phyloP scores from a whole-genome alignment of 2,329 filamentous ascomycete genomes.

The Phoma sp. region DNA sequence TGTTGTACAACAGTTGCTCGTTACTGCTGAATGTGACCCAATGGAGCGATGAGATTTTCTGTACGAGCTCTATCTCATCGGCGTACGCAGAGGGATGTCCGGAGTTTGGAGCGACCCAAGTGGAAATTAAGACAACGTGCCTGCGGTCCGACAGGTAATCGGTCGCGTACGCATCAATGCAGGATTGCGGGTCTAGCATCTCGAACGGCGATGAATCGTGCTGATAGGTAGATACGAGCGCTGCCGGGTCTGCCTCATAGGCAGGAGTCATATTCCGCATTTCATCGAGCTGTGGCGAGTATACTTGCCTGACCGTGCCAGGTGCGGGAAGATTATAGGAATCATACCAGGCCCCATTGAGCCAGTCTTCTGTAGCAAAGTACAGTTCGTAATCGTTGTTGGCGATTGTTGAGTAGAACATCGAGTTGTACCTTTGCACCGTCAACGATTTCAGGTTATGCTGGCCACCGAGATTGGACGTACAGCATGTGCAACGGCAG shows the following conservation, averaged over 20 bases:
- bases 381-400: constrained; percentile 1
- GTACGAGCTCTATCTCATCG: neutral
- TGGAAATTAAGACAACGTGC: neutral
- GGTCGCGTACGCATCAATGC: neutral
- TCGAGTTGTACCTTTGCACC: constrained; percentile 22
- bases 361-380: constrained; percentile 4
- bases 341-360: neutral
- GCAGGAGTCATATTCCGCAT: neutral
- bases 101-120: neutral
- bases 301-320: neutral
- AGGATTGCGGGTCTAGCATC: neutral
- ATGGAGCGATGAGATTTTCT: neutral
- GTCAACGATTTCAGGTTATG: neutral
- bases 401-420: neutral
- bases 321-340: neutral
- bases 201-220: neutral
- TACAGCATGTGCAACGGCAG: constrained; percentile 16
- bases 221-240: neutral
- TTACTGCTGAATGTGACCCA: neutral
- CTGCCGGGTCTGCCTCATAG: neutral
- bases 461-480: neutral
- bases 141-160: neutral
- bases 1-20: neutral
- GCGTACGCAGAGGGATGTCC: neutral
- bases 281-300: neutral